These are phyloP conservation scores for Diutina pseudorugosa DNA, from an alignment of 1,139 yeast genomes.

Conservation along the genomic window DNA sequence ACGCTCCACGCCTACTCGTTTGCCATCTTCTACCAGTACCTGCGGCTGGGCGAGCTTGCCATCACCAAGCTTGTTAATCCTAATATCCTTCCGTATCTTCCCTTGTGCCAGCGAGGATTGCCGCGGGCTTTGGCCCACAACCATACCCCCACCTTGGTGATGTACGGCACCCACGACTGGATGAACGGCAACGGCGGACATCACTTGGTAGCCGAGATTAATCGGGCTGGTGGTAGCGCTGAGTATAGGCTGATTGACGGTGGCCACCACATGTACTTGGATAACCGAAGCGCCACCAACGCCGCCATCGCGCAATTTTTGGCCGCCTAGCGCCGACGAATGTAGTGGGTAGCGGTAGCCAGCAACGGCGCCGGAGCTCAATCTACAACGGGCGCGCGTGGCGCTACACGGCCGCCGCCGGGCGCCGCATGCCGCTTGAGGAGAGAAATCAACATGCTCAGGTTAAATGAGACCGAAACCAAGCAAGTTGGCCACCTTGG, in stretches of 20 bases:
- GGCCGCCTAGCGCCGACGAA: background rate
- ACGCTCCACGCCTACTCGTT: slow-evolving; percentile 31
- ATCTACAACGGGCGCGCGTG: too few species aligned
- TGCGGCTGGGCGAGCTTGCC: slow-evolving; percentile 34
- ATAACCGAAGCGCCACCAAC: slow-evolving; percentile 26
- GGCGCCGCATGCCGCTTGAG: too few species aligned
- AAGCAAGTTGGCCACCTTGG: too few species aligned
- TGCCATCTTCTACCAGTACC: slow-evolving; percentile 32
- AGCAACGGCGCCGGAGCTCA: background rate
- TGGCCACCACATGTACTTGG: slow-evolving; percentile 25
- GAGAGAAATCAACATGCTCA: too few species aligned
- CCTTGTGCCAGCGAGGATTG: slow-evolving; percentile 31
- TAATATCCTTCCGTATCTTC: slow-evolving; percentile 28
- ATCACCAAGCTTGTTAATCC: slow-evolving; percentile 30
- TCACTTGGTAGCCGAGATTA: slow-evolving; percentile 18
- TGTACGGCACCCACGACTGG: slow-evolving; percentile 37
- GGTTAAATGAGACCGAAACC: too few species aligned
- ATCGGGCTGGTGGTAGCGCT: slow-evolving; percentile 11
- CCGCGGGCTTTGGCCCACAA: slow-evolving; percentile 17
- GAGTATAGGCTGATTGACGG: slow-evolving; percentile 21
- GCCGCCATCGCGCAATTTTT: slow-evolving; percentile 18
- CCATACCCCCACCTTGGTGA: slow-evolving; percentile 20
- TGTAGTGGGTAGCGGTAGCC: too few species aligned
- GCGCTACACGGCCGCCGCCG: too few species aligned
- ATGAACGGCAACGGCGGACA: slow-evolving; percentile 33